These are phyloP conservation scores for Chaetomium strumarium DNA, from an alignment of 2,329 filamentous ascomycete species.

Conservation along the genomic window DNA sequence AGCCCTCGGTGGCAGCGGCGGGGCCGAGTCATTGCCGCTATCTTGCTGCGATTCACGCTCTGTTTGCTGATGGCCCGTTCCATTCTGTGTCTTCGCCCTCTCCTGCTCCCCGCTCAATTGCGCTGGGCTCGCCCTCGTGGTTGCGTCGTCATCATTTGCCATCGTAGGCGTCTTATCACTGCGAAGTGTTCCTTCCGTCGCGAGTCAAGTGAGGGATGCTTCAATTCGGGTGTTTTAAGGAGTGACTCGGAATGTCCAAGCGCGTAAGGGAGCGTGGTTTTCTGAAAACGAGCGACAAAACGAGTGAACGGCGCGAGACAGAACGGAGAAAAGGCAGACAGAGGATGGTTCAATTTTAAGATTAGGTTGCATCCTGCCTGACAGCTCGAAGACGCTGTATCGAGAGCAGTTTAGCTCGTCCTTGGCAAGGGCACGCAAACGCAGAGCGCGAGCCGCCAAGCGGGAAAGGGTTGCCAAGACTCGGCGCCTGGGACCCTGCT, in stretches of 20 bases:
- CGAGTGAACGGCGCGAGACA: too few species aligned
- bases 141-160: conserved; percentile 6
- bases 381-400: background rate
- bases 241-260: background rate
- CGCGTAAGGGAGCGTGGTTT: too few species aligned
- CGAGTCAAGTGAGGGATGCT: background rate
- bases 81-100: background rate
- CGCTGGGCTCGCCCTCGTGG: conserved; percentile 1
- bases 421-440: too few species aligned
- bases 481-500: background rate
- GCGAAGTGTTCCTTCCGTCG: background rate
- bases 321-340: too few species aligned
- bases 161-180: background rate
- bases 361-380: too few species aligned
- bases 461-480: conserved; percentile 8
- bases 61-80: background rate
- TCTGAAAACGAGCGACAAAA: too few species aligned
- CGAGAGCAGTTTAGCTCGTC: background rate
- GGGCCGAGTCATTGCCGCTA: background rate
- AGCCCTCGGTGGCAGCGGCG: conserved; percentile 1
- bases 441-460: background rate
- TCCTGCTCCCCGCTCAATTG: background rate
- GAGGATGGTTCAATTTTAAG: too few species aligned
- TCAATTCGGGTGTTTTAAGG: background rate
- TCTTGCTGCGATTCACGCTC: background rate